Evolutionary conservation across 192 early-diverging fungal species (phyloP), one percentile per base, ranked within the genome.

Genomic region (Linnemannia schmuckeri): DNA sequence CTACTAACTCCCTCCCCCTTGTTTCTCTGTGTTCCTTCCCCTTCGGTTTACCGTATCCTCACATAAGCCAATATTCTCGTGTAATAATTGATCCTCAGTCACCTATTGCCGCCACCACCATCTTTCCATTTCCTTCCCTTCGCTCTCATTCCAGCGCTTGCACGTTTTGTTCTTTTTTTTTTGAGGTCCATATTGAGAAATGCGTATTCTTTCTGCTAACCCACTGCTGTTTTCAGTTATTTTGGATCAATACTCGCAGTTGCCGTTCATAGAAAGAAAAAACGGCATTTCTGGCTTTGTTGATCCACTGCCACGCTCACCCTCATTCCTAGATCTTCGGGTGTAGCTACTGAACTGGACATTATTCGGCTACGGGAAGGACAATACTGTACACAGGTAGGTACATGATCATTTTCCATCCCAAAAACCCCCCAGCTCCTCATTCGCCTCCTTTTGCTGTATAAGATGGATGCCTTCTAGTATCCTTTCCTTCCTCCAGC

Each of bases 21-120:
- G 33, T 66, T 33, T 46, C 44, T 46, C 3, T 46, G 44, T 46
- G 44, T 46, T 46, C 12, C 54, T 55, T 55, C n/a, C 8, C 61
- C 30, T 15, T 27, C 30, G n/a, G 8, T 33, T 8, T 6, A 35
- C 3, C 30, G 33, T n/a, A 30, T 13, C 30, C 61, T 35, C 27
- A 66, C 61, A 66, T 66, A 66, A 35, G 61, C 61, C 57, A 15
- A 66, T 27, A 33, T 30, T 27, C n/a, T 33, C 61, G 33, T 30
- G 61, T 66, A 10, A 33, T 66, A 66, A 33, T 66, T 66, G 61
- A 66, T 66, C 61, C 30, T 66, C 61, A 66, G n/a, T 66, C 61
- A 66, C 61, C 61, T 66, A 33, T 13, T 35, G 0, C 27, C 61
- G 55, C 55, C 55, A n/a, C 24, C 24, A 6, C 24, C 24, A 7